phyloP scores from a whole-genome alignment of 805 yeast genomes.

The Metschnikowia kunwiensis region DNA sequence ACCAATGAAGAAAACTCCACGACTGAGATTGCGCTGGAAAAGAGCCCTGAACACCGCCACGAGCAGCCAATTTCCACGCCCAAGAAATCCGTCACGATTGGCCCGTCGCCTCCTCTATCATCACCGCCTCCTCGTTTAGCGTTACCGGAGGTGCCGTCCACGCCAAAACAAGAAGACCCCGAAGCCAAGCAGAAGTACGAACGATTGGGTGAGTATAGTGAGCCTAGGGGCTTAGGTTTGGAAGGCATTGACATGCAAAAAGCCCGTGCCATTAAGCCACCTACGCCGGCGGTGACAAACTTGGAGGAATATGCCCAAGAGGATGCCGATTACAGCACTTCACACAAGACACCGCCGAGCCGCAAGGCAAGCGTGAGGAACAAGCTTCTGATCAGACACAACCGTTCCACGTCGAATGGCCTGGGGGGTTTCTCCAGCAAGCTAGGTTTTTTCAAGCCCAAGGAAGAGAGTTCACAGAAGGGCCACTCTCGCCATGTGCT shows the following conservation, averaged over 20 bases:
- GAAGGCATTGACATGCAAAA: conserved; percentile 29
- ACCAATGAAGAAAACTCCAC: conserved; percentile 25
- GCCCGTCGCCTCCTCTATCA: conserved; percentile 13
- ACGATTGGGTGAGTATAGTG: conserved; percentile 3
- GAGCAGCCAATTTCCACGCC: conserved; percentile 15
- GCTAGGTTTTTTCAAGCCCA: conserved; percentile 33
- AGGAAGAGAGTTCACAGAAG: conserved; percentile 18
- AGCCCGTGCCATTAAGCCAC: conserved; percentile 5
- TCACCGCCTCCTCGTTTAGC: conserved; percentile 42
- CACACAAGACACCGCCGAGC: conserved; percentile 15
- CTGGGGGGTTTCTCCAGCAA: conserved; percentile 25
- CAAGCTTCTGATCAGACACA: conserved; percentile 36
- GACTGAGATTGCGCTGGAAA: conserved; percentile 5
- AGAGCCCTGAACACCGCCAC: not conserved
- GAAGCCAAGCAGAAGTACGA: not conserved
- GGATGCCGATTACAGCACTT: not conserved
- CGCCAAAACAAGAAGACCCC: conserved; percentile 19
- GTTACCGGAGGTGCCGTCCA: conserved; percentile 27
- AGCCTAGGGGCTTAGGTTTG: conserved; percentile 36
- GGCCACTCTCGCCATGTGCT: conserved; percentile 41
- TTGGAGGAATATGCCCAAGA: conserved; percentile 25
- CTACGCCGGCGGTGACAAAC: conserved; percentile 36
- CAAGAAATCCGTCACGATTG: conserved; percentile 4
- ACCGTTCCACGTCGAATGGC: conserved; percentile 40
- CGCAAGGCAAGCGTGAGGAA: conserved; percentile 32